These are phyloP conservation scores for Edaphochlamys debaryana DNA, from an alignment of 139 green algal species.

Conservation along the genomic window DNA sequence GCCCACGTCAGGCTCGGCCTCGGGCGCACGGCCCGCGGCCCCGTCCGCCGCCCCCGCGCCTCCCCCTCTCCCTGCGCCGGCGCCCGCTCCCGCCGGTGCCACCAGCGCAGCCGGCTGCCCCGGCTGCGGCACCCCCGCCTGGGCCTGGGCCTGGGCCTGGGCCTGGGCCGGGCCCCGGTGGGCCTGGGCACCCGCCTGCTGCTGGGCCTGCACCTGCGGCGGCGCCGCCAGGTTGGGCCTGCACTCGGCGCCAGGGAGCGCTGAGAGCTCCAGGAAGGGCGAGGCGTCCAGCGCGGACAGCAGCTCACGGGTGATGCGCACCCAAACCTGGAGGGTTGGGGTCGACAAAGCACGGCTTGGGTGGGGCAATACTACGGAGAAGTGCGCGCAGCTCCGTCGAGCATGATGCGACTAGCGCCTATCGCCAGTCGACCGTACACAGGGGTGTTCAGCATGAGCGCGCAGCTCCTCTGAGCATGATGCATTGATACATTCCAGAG, in stretches of 20 bases:
- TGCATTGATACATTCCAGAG: too few relatives aligned
- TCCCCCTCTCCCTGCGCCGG: background rate
- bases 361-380: too few relatives aligned
- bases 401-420: background rate
- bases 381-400: background rate
- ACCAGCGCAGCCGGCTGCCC: too few relatives aligned
- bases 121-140: too few relatives aligned
- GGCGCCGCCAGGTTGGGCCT: conserved; percentile 44
- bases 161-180: background rate
- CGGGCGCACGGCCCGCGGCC: too few relatives aligned
- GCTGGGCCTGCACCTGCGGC: background rate
- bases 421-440: too few relatives aligned
- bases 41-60: background rate
- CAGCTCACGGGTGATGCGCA: conserved; percentile 47
- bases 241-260: conserved; percentile 14
- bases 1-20: background rate
- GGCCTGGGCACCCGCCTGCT: background rate
- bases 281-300: conserved; percentile 34
- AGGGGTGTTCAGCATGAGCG: too few relatives aligned
- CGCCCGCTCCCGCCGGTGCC: too few relatives aligned
- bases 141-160: too few relatives aligned
- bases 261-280: conserved; percentile 46
- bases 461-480: too few relatives aligned
- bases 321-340: conserved; percentile 47
- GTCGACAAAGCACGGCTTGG: too few relatives aligned